A percentile compares a stretch with the other conserved stretches of the same genome.
These are phyloP conservation scores for Fusarium verticillioides DNA, from an alignment of 2,329 filamentous ascomycete species.

Conservation along the genomic window DNA sequence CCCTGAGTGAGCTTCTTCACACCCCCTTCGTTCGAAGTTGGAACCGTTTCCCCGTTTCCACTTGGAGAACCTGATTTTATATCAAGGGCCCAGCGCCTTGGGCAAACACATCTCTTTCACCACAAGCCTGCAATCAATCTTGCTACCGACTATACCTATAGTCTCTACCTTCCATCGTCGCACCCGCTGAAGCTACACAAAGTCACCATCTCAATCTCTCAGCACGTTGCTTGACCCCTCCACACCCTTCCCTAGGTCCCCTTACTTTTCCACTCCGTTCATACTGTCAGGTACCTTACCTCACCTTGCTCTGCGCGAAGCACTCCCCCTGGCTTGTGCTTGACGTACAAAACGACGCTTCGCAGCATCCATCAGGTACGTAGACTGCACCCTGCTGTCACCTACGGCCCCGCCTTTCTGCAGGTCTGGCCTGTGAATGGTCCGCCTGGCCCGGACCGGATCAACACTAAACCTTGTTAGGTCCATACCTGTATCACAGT, in stretches of 20 bases:
- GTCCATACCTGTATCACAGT: constrained; percentile 39
- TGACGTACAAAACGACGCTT: constrained; percentile 30
- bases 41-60: background rate
- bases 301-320: background rate
- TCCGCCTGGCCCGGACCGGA: constrained; percentile 48
- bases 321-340: constrained; percentile 22
- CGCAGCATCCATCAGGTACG: constrained; percentile 23
- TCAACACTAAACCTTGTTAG: constrained; percentile 55
- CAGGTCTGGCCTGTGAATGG: constrained; percentile 45
- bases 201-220: constrained; percentile 1
- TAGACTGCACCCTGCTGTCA: constrained; percentile 16
- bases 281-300: constrained; percentile 19
- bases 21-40: constrained; percentile 15
- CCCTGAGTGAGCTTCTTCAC: constrained; percentile 4
- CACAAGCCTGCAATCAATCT: background rate
- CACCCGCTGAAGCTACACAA: constrained; percentile 11
- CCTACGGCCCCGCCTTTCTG: constrained; percentile 22
- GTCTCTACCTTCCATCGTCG: background rate
- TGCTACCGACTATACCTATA: background rate
- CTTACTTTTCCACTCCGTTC: background rate
- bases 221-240: constrained; percentile 3
- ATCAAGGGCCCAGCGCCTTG: constrained; percentile 17
- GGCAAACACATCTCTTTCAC: constrained; percentile 1
- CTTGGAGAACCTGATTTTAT: constrained; percentile 24
- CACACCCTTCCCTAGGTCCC: background rate